Conservation (phyloP, 169 alveolate species). For the Perkinsus chesapeaki region DNA sequence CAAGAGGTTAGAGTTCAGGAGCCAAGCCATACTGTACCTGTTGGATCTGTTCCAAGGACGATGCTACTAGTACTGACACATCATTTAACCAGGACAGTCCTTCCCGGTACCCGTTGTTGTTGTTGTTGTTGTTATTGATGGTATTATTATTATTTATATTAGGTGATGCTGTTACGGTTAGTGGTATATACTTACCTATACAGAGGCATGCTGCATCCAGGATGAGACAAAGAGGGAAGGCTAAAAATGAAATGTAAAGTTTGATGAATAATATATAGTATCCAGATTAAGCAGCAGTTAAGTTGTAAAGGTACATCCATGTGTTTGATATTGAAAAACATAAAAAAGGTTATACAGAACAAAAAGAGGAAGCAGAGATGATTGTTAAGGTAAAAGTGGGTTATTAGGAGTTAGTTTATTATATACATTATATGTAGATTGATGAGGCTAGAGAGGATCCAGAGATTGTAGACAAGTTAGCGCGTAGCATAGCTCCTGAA, state of each 20-base stretch:
- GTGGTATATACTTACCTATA: background rate
- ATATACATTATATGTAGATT: background rate
- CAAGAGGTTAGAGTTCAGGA: conserved; percentile 75
- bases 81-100: conserved; percentile 50
- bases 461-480: conserved; percentile 74
- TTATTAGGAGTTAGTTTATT: background rate
- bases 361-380: background rate
- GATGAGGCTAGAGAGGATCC: conserved; percentile 51
- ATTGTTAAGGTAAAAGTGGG: background rate
- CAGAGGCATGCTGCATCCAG: background rate
- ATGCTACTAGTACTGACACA: conserved; percentile 62
- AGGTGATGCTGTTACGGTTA: background rate
- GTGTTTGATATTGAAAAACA: background rate
- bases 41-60: conserved; percentile 75
- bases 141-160: too few species aligned
- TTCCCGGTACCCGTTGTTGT: conserved; percentile 66
- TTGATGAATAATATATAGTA: background rate
- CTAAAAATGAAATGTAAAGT: background rate
- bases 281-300: too few species aligned
- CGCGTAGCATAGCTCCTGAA: conserved; percentile 94
- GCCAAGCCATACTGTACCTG: conserved; percentile 72
- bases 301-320: background rate
- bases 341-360: background rate
- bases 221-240: background rate
- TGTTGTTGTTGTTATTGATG: background rate